A percentile compares a stretch with the other conserved stretches of the same genome.
These are phyloP conservation scores for Adiantum capillusveneris DNA, from an alignment of 75 land plant genomes.

Conservation along the genomic window DNA sequence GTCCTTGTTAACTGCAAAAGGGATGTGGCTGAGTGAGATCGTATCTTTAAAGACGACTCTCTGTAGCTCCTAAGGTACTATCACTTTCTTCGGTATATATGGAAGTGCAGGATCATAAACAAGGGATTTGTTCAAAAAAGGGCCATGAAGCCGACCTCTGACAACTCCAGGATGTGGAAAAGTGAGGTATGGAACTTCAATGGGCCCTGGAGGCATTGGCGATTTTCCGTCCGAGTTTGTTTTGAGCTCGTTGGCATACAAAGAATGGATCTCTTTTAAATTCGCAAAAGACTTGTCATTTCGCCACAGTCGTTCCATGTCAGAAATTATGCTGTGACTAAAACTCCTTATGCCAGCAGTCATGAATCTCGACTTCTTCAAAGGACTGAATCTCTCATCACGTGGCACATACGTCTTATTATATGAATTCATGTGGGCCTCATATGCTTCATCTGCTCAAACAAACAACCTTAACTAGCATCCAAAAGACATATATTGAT, in stretches of 20 bases:
- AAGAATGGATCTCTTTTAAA: too few species aligned
- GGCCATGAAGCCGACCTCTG: background rate
- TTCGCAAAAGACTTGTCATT: too few species aligned
- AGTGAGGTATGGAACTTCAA: constrained; percentile 7
- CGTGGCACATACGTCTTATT: constrained; percentile 14
- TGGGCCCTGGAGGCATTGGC: too few species aligned
- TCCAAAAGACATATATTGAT: background rate
- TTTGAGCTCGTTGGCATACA: too few species aligned
- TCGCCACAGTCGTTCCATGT: constrained; percentile 7
- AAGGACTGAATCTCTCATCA: constrained; percentile 16
- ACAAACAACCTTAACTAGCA: too few species aligned
- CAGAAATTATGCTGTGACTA: constrained; percentile 12
- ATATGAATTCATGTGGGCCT: constrained; percentile 8
- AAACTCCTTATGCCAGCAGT: constrained; percentile 9
- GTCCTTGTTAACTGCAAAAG: constrained; percentile 3
- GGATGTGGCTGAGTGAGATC: background rate
- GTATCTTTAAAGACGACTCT: background rate
- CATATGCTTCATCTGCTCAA: background rate
- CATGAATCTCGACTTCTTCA: constrained; percentile 5
- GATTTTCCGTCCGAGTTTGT: too few species aligned
- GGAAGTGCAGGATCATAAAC: too few species aligned
- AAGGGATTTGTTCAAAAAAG: too few species aligned
- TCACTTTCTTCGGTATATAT: too few species aligned
- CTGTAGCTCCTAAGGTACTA: background rate
- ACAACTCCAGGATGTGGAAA: background rate